Evolutionary conservation across 371 early-diverging fungal genomes (phyloP), one percentile per base, ranked within the genome.

Genomic region (Antonospora locustae): DNA sequence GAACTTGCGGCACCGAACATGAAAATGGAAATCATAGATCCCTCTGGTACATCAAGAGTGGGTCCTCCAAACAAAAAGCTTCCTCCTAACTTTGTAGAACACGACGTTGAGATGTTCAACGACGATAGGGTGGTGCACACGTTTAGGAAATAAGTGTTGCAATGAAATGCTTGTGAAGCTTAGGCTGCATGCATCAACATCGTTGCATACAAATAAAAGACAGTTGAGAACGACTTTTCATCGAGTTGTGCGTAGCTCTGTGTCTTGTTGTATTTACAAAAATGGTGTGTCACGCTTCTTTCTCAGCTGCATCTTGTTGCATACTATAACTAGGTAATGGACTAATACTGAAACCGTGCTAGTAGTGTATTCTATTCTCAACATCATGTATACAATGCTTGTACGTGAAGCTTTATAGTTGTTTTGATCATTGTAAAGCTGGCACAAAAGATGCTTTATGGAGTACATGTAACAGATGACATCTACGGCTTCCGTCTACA

Each of bases 21-120:
- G 32, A 46, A 57, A 29, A 16, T 70, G 36, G 41, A 12, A 36
- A 57, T 70, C 11, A 23, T n/a, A 32, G 70, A 70, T 48, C 30
- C 29, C 11, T 39, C 19, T 11, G 66, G 70, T 2, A 28, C 30
- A 30, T 60, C 61, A 20, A 57, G 59, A 41, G 48, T 70, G 34
- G 56, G 56, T 1, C 48, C 53, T 7, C 37, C 40, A 3, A 56
- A 43, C 14, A 49, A 34, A 14, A 58, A 51, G 16, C 29, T 58
- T 37, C 30, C 55, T 25, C n/a, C n/a, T n/a, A n/a, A n/a, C n/a
- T n/a, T n/a, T n/a, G n/a, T n/a, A n/a, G 51, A 61, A n/a, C 28
- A 44, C 9, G 46, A 27, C 27, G 24, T 65, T 32, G 49, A 56
- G 19, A 47, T 49, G 25, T 50, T 66, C 25, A 57, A 61, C 28